These are phyloP conservation scores for Entomortierella parvispora DNA, from an alignment of 192 early-diverging fungal species.

Conservation along the genomic window DNA sequence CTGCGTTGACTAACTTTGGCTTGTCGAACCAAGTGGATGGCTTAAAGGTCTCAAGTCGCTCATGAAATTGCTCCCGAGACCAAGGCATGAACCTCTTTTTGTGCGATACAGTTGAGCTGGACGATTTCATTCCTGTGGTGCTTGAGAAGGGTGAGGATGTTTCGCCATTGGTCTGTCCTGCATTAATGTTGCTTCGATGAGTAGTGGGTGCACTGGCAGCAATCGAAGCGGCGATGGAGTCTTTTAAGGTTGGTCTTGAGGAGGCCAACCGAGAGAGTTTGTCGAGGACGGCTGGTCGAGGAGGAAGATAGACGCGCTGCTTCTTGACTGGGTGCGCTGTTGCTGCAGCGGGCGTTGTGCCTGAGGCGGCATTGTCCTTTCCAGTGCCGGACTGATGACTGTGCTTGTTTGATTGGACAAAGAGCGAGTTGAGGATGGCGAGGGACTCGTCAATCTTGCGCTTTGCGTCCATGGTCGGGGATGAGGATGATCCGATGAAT, in stretches of 20 bases:
- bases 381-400: no score
- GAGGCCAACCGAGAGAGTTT: slow-evolving; percentile 17
- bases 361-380: neutral
- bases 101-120: neutral
- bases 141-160: no score
- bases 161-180: neutral
- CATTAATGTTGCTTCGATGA: neutral
- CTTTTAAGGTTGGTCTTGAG: slow-evolving; percentile 19
- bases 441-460: slow-evolving; percentile 47
- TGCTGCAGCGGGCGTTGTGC: neutral
- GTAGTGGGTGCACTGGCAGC: slow-evolving; percentile 35
- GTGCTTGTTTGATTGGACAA: slow-evolving; percentile 32
- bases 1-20: slow-evolving; percentile 37
- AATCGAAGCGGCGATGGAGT: slow-evolving; percentile 43
- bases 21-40: slow-evolving; percentile 52
- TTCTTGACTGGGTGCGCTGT: neutral
- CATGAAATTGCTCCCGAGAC: slow-evolving; percentile 46
- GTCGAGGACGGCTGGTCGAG: slow-evolving; percentile 30
- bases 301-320: slow-evolving; percentile 25
- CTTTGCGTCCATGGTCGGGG: slow-evolving; percentile 43
- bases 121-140: no score
- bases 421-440: slow-evolving; percentile 42
- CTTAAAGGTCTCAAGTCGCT: slow-evolving; percentile 42
- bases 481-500: no score
- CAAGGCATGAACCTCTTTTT: slow-evolving; percentile 36